Evolutionary conservation across 192 early-diverging fungal genomes (phyloP), one percentile per base, ranked within the genome.

Genomic region (Coemansia sp.): DNA sequence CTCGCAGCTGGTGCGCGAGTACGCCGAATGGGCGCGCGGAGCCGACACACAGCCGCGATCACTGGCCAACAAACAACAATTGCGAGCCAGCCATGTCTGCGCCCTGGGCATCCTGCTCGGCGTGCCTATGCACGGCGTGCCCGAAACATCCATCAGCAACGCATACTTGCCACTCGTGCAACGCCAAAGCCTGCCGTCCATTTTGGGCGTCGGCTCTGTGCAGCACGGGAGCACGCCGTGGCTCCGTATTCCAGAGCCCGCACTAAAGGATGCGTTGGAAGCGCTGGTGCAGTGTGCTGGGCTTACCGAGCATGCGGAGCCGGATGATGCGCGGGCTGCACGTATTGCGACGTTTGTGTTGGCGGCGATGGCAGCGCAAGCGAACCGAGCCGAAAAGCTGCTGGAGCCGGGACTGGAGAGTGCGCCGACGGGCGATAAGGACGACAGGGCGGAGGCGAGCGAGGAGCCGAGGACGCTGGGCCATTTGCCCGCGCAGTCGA

Each of bases 71-170:
- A 59, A 59, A 19, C 60, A 68, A 23, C 42, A 40, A 11, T 23
- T 75, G 42, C 58, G 68, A 6, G 64, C 66, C 3, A 66, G 61
- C 49, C 62, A 63, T 10, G 19, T 49, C 3, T 63, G 65, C 26
- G 66, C 73, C 9, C 62, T 75, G 55, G 73, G 63, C 2, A 47
- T 75, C 17, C 36, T 69, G 59, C 67, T 75, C n/a, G 73, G 73
- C 2, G 38, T 75, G 31, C 73, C 73, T 26, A 12, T 75, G 58
- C 73, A 75, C 38, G 73, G 73, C 17, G 73, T 75, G 49, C 59
- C 73, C 10, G 73, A 69, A 23, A 75, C 73, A 20, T 66, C 68
- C 0, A 64, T 59, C 17, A 69, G 67, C 50, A 69, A 66, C 34
- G 63, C 61, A 48, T 65, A 75, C 34, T 48, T 75, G 59, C 72